Evolutionary conservation across 306 rosid species (phyloP), one percentile per base, ranked within the genome.

Genomic region (Prosopis cineraria): DNA sequence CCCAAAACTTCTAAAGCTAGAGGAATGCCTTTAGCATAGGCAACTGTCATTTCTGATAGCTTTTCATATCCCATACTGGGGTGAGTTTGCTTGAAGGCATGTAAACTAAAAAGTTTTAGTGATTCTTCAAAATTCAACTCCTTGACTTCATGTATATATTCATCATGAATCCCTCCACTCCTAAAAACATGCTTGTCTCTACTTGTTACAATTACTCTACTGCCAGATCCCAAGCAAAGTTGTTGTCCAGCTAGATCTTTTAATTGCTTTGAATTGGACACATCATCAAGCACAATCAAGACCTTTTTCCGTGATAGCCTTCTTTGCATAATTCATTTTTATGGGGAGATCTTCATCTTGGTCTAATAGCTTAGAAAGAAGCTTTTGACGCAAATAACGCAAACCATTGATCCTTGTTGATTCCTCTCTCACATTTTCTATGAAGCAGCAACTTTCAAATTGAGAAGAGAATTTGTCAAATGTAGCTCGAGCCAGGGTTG

Each of bases 271-370:
- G 6, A 20, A 10, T 4, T 47, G 7, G 13, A 3, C 0, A 77
- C 81, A 64, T 82, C 71, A 64, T 77, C 85, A 10, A 82, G n/a
- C 16, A 72, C 79, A 16, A 78, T 20, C 0, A 82, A 45, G 58
- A 53, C 59, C 45, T 27, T 82, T 53, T 56, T 82, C 0, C 62
- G 10, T 17, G 7, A 30, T 0, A 82, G 67, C 29, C 62, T 20
- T 24, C 25, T 44, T 4, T 3, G 8, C 40, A 1, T 5, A 1
- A 4, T 6, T 37, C 8, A 37, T 37, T 5, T 37, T 9, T 37
- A 37, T 37, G 40, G 1, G n/a, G n/a, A n/a, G 1, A 37, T 37
- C 40, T 37, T 37, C 7, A n/a, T n/a, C n/a, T 6, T 6, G 0
- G 0, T 6, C 7, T 4, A 37, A 37, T 5, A 37, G 40, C 40